phyloP scores from a whole-genome alignment of 1,284 basidiomycete genomes.

The Heimioporus retisporus region DNA sequence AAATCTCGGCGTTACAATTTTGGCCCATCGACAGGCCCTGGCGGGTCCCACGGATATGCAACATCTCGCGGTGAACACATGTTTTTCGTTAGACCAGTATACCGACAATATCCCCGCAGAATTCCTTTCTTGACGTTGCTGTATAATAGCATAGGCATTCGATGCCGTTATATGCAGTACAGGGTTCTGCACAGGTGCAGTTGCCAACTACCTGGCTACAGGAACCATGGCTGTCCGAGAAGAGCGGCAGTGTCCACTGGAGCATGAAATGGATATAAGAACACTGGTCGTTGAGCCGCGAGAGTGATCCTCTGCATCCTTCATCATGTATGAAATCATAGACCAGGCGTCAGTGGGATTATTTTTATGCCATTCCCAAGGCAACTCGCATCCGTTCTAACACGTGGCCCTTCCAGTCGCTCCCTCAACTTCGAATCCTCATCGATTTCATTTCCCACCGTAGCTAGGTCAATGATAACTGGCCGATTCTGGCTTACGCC shows the following conservation, averaged over 20 bases:
- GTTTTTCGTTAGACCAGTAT: too few relatives aligned
- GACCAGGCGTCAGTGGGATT: too few relatives aligned
- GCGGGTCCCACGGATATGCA: too few relatives aligned
- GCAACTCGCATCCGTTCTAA: not conserved
- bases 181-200: not conserved
- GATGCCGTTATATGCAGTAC: slow-evolving; percentile 8
- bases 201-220: not conserved
- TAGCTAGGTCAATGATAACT: not conserved
- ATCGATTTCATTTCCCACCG: not conserved
- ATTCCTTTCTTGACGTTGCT: not conserved
- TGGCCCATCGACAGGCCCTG: too few relatives aligned
- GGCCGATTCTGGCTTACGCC: not conserved
- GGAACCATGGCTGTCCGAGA: not conserved
- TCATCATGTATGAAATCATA: too few relatives aligned
- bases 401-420: not conserved
- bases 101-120: too few relatives aligned
- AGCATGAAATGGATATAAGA: slow-evolving; percentile 22
- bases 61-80: too few relatives aligned
- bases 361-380: slow-evolving; percentile 25
- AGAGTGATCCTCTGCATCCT: too few relatives aligned
- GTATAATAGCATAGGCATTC: not conserved
- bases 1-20: too few relatives aligned
- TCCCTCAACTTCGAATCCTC: not conserved
- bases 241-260: slow-evolving; percentile 23
- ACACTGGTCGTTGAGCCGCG: not conserved